A percentile compares a stretch with the other conserved stretches of the same genome.
Evolutionary conservation across 2,329 filamentous ascomycete genomes (phyloP).

Genomic region (Fusarium sp.): DNA sequence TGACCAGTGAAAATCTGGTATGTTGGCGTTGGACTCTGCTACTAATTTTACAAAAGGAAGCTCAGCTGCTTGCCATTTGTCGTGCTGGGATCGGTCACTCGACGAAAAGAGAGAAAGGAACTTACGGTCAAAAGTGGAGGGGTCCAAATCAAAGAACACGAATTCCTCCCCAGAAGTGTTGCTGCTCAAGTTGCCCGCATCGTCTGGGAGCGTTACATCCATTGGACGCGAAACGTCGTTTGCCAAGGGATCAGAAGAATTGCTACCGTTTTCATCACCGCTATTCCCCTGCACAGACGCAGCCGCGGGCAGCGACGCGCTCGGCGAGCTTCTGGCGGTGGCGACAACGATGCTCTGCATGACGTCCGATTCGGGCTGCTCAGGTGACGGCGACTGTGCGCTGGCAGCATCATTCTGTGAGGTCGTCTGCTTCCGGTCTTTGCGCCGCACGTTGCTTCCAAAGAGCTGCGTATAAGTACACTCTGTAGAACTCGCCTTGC

Average conservation of each 20-base stretch:
- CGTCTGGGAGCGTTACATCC: background rate
- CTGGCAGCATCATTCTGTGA: background rate
- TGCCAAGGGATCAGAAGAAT: background rate
- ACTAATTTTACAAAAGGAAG: background rate
- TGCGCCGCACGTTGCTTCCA: background rate
- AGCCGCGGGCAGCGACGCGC: background rate
- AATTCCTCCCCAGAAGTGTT: background rate
- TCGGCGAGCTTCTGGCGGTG: background rate
- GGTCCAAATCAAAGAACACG: background rate
- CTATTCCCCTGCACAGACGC: rapidly evolving
- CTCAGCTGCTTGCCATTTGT: background rate
- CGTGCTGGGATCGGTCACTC: too few species aligned
- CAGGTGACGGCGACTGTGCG: background rate
- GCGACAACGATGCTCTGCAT: background rate
- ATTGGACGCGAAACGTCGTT: background rate
- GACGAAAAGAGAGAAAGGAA: too few species aligned
- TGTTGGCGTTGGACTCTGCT: background rate
- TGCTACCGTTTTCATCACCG: background rate
- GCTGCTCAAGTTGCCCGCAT: background rate
- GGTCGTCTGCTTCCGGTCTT: background rate
- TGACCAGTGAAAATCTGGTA: background rate
- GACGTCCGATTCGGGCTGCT: background rate
- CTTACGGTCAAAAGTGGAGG: background rate
- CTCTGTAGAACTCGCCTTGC: background rate
- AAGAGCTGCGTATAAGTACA: background rate